Evolutionary conservation across 1,139 yeast genomes (phyloP).

Genomic region (Taphrina populina): DNA sequence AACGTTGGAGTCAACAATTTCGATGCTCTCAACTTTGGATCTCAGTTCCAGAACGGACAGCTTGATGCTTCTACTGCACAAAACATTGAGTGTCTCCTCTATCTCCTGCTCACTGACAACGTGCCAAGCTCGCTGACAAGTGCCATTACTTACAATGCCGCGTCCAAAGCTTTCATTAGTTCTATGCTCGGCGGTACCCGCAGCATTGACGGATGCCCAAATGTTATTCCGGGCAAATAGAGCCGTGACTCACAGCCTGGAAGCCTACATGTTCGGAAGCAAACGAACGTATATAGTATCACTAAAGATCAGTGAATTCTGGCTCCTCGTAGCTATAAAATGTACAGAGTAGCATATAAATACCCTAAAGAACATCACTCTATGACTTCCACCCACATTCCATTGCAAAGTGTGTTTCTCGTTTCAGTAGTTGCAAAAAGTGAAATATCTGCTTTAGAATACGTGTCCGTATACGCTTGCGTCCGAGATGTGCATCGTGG

Average conservation of each 20-base stretch:
- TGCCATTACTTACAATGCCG: slow-evolving; percentile 12
- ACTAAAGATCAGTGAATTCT: neutral
- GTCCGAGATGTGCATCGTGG: neutral
- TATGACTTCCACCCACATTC: neutral
- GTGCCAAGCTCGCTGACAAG: slow-evolving; percentile 16
- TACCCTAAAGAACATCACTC: neutral
- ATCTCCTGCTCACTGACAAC: slow-evolving; percentile 19
- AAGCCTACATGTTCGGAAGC: too few relatives aligned
- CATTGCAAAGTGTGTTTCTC: neutral
- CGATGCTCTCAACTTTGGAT: slow-evolving; percentile 9
- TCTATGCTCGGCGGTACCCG: neutral
- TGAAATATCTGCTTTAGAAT: neutral
- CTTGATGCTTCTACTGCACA: slow-evolving; percentile 6
- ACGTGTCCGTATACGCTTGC: neutral
- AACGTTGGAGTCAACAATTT: slow-evolving; percentile 22
- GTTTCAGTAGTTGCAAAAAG: neutral
- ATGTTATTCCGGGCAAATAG: slow-evolving; percentile 14
- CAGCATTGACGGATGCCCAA: slow-evolving; percentile 5
- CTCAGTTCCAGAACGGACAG: slow-evolving; percentile 2
- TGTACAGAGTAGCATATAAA: neutral
- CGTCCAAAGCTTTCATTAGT: slow-evolving; percentile 1
- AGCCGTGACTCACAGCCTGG: too few relatives aligned
- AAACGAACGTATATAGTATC: too few relatives aligned
- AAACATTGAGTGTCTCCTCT: slow-evolving; percentile 14
- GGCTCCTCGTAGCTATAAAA: neutral